Base-by-base conservation (phyloP, 2,329 filamentous ascomycete species). In the Keithomyces neogunnii region DNA sequence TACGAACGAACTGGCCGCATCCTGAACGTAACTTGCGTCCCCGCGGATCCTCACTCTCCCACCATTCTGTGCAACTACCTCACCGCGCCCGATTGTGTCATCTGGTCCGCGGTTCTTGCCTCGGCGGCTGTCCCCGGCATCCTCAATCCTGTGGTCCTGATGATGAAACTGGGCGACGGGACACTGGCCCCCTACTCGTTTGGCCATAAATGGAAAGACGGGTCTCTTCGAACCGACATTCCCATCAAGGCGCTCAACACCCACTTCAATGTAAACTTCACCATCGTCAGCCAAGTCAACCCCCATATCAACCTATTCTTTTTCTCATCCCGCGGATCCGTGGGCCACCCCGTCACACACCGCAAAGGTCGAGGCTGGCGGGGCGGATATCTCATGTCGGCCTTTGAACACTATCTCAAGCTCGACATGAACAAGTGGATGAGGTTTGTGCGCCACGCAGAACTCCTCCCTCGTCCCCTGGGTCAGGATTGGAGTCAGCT, bases 191-290 rank as follows among this genome's bases (percentile, higher is more conserved):
- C 93, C 0, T 99, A 96, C 68, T 95, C 89, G 0, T 99, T 99
- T 64, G 93, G 93, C 0, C 91, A 97, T 74, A 97, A 97, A 71
- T 99, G 93, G 93, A 99, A 99, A 69, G 93, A 99, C 66, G 93
- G 93, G 49, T 93, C 87, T 59, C 72, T 99, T 50, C 81, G 93
- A 38, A 99, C 93, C 1, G 93, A 99, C 63, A 96, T 99, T 31
- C 93, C 93, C 0, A 82, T 99, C 62, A 93, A 92, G 68, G 87
- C 91, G 2, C 77, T 99, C 48, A 97, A 99, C 66, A 77, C 96
- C 1, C 89, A 97, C 64, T 99, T 99, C 75, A 97, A 97, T 66
- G 93, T 97, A 67, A 96, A 95, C 66, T 99, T 97, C 68, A 92
- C 88, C 57, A 91, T 99, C 57, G 93, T 85, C 60, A 79, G 76